A percentile compares a stretch with the other conserved stretches of the same genome.
These are phyloP conservation scores for Licmophora abbreviata DNA, from an alignment of 108 stramenopile genomes.

Conservation along the genomic window DNA sequence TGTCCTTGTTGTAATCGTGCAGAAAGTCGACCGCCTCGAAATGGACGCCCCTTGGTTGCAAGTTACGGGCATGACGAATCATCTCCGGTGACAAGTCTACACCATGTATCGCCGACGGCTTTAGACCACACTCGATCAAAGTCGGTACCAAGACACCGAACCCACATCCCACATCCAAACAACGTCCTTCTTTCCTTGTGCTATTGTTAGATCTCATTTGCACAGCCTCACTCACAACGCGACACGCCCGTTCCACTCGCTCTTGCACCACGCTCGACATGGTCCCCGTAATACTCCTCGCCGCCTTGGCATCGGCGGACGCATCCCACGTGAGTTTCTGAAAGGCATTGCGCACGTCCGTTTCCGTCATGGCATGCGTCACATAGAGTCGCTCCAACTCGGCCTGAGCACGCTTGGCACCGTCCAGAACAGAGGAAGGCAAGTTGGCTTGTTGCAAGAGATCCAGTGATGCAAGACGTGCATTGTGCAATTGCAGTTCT, in stretches of 20 bases:
- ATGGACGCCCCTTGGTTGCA: constrained; percentile 26
- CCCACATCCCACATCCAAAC: constrained; percentile 69
- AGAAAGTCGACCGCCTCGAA: constrained; percentile 47
- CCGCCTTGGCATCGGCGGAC: constrained; percentile 68
- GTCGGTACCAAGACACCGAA: constrained; percentile 52
- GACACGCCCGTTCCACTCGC: constrained; percentile 37
- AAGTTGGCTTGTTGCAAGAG: constrained; percentile 34
- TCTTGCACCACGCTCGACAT: constrained; percentile 45
- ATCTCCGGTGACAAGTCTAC: constrained; percentile 65
- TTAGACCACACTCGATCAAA: constrained; percentile 37
- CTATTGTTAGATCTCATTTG: no score
- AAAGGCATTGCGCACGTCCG: constrained; percentile 51
- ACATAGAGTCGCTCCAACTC: constrained; percentile 29
- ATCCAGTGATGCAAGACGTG: constrained; percentile 17
- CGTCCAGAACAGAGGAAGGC: constrained; percentile 31
- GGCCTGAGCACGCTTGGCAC: constrained; percentile 22
- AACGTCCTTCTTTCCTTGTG: constrained; percentile 13
- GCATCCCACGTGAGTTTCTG: constrained; percentile 73
- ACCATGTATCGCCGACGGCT: constrained; percentile 38
- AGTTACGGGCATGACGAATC: constrained; percentile 58
- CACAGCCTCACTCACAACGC: constrained; percentile 33
- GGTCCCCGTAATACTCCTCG: constrained; percentile 38
- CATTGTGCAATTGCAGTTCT: constrained; percentile 36
- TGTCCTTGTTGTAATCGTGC: constrained; percentile 2
- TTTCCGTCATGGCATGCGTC: constrained; percentile 21